Evolutionary conservation across 106 monocot genomes (phyloP), one percentile per base, ranked within the genome.

Genomic region (Acorus calamus): DNA sequence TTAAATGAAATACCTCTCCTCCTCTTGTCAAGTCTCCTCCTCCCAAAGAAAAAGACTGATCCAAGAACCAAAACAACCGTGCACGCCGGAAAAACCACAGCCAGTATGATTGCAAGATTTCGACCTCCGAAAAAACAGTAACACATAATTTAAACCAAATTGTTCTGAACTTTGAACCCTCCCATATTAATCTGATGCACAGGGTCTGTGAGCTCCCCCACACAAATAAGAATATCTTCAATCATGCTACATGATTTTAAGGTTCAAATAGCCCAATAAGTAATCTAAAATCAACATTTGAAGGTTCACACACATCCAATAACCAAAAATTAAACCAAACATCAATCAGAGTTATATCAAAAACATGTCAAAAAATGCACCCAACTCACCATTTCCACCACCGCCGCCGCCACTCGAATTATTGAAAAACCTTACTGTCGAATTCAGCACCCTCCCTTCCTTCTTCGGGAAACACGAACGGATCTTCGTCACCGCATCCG

Each of bases 381-480:
- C 45, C 7, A 47, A 63, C 63, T 63, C 48, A 63, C 63, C 44
- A 46, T 49, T 63, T 8, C 13, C 63, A 11, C 5, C 46, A 3
- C 10, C 48, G 63, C 11, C 47, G 5, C 49, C 60, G 10, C 3
- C 42, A 6, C 3, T 3, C 9, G 63, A 63, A 48, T 48, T 63
- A 12, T 63, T 63, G 63, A 3, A 63, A 48, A 63, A 63, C 48
- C 48, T 47, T 3, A 4, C 0, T 0, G 6, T 7, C 4, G 63
- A 63, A 49, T 63, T 48, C 63, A 63, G 2, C 48, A 48, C 63
- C 48, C 63, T 47, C 9, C 63, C 63, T 11, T 63, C 63, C 46
- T 10, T 12, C 63, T 47, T 63, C 6, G 63, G 63, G 11, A 63
- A 13, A 48, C 63, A 63, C 6, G 63, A 63, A 8, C 11, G 14